phyloP scores from a whole-genome alignment of 1,284 basidiomycete species.

The Naganishia cerealis region DNA sequence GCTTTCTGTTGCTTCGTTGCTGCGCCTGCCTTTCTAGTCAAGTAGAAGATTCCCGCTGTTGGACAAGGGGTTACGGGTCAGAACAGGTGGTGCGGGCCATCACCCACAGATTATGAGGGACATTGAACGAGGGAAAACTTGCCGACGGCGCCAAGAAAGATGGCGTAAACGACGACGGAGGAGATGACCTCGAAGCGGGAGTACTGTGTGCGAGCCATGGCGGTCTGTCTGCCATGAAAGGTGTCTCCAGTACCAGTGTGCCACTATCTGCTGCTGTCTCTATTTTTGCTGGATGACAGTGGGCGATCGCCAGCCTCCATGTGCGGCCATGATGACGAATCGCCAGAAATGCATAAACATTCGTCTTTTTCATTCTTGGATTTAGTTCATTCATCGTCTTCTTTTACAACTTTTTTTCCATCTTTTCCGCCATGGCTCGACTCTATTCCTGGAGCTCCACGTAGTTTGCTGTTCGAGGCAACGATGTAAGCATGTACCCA shows the following conservation, averaged over 20 bases:
- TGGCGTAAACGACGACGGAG: constrained; percentile 4
- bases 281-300: too few relatives aligned
- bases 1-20: constrained; percentile 22
- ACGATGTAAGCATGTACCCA: not conserved
- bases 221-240: not conserved
- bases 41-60: constrained; percentile 17
- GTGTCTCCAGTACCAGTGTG: too few relatives aligned
- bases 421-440: not conserved
- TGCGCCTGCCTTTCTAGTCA: constrained; percentile 13
- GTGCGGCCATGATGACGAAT: not conserved
- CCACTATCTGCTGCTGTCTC: too few relatives aligned
- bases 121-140: not conserved
- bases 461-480: constrained; percentile 29
- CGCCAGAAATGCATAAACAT: not conserved
- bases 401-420: constrained; percentile 5
- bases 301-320: not conserved
- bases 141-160: constrained; percentile 16
- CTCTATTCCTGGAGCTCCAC: constrained; percentile 27
- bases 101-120: too few relatives aligned
- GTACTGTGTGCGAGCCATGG: constrained; percentile 4
- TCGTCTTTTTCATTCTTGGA: not conserved
- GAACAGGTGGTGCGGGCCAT: not conserved
- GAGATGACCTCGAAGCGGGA: constrained; percentile 23
- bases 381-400: not conserved
- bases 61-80: not conserved